These are phyloP conservation scores for Penicillium subrubescens DNA, from an alignment of 495 filamentous ascomycete genomes.

Conservation along the genomic window DNA sequence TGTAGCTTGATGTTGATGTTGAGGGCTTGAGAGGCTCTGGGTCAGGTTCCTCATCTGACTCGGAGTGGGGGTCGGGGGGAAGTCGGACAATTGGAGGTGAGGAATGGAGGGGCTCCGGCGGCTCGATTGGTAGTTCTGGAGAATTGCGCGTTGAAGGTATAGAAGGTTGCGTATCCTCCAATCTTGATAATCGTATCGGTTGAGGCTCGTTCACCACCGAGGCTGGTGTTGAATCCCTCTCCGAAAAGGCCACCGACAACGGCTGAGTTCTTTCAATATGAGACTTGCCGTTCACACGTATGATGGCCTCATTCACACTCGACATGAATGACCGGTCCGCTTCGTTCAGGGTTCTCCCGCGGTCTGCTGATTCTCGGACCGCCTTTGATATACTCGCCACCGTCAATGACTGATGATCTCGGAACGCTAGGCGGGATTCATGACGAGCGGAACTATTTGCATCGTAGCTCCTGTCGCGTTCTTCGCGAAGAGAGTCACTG, in stretches of 20 bases:
- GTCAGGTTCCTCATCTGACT: slow-evolving; percentile 17
- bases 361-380: slow-evolving; percentile 43
- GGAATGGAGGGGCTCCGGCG: slow-evolving; percentile 7
- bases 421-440: slow-evolving; percentile 30
- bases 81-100: slow-evolving; percentile 24
- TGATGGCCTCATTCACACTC: slow-evolving; percentile 58
- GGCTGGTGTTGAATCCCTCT: not conserved
- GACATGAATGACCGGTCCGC: slow-evolving; percentile 53
- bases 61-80: slow-evolving; percentile 13
- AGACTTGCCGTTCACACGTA: slow-evolving; percentile 54
- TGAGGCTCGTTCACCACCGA: not conserved
- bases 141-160: not conserved
- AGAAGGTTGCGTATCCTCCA: not conserved
- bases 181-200: slow-evolving; percentile 2
- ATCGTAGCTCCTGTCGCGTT: slow-evolving; percentile 20
- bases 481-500: slow-evolving; percentile 42
- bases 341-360: slow-evolving; percentile 41
- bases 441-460: slow-evolving; percentile 8
- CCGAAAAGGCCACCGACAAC: not conserved
- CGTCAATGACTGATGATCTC: slow-evolving; percentile 42
- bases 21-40: slow-evolving; percentile 31
- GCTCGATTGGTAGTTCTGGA: slow-evolving; percentile 7
- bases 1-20: slow-evolving; percentile 44
- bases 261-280: slow-evolving; percentile 14
- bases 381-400: slow-evolving; percentile 47